A percentile compares a stretch with the other conserved stretches of the same genome.
phyloP scores from a whole-genome alignment of 2,329 filamentous ascomycete genomes.

The Aspergillus ibericus region DNA sequence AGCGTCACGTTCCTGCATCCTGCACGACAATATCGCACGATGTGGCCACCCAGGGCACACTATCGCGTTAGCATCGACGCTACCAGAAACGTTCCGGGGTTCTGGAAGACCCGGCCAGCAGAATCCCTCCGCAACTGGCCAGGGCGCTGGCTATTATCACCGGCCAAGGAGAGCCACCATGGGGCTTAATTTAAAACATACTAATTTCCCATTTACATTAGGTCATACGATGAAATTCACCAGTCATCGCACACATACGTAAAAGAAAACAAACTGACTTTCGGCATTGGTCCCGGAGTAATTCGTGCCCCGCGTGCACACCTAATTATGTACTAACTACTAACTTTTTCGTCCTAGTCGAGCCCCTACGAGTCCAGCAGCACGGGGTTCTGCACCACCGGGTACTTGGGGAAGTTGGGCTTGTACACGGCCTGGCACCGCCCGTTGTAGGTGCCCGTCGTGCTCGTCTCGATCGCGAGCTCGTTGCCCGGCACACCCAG shows the following conservation, averaged over 20 bases:
- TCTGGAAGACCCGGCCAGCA: not conserved
- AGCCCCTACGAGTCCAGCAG: constrained; percentile 3
- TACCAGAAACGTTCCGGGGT: not conserved
- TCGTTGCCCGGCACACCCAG: constrained; percentile 22
- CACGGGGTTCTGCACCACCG: constrained; percentile 20
- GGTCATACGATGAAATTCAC: not conserved
- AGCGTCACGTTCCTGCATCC: not conserved
- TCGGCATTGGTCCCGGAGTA: not conserved
- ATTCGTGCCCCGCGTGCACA: not conserved
- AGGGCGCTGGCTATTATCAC: not conserved
- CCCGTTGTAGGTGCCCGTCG: constrained; percentile 21
- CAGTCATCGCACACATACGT: not conserved
- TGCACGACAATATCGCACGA: not conserved
- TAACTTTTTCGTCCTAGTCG: not conserved
- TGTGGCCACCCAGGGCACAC: not conserved
- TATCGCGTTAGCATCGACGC: not conserved
- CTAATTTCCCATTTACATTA: not conserved
- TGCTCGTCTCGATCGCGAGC: constrained; percentile 15
- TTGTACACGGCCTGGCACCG: constrained; percentile 22
- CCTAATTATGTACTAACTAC: not conserved
- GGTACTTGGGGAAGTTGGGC: constrained; percentile 21
- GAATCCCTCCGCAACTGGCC: not conserved
- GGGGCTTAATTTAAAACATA: not conserved
- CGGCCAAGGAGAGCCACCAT: not conserved
- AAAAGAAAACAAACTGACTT: not conserved